phyloP scores from a whole-genome alignment of 2,329 filamentous ascomycete genomes.

The Huntiella abstrusa region DNA sequence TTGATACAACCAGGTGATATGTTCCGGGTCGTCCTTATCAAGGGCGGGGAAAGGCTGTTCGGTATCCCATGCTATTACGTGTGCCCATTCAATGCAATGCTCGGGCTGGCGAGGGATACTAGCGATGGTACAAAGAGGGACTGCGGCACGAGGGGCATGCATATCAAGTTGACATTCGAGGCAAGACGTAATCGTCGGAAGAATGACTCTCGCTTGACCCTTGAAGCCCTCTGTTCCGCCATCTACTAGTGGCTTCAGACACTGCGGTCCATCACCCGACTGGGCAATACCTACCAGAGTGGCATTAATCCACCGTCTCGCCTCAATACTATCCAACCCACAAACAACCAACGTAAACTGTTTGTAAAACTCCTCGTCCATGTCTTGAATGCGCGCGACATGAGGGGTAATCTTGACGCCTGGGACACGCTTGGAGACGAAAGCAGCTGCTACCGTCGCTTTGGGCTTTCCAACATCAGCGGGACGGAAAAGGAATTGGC shows the following conservation, averaged over 20 bases:
- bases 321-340: slow-evolving; percentile 91
- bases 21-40: slow-evolving; percentile 90
- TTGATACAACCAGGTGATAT: slow-evolving; percentile 91
- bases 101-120: slow-evolving; percentile 93
- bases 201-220: slow-evolving; percentile 79
- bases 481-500: slow-evolving; percentile 88
- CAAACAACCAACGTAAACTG: slow-evolving; percentile 90
- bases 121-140: slow-evolving; percentile 88
- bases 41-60: slow-evolving; percentile 66
- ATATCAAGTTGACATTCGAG: slow-evolving; percentile 98
- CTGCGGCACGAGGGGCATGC: slow-evolving; percentile 91
- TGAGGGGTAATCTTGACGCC: slow-evolving; percentile 87
- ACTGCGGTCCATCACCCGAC: slow-evolving; percentile 53
- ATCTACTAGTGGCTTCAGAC: slow-evolving; percentile 83
- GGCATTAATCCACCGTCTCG: slow-evolving; percentile 95
- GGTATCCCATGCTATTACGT: slow-evolving; percentile 91
- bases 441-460: slow-evolving; percentile 77
- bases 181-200: slow-evolving; percentile 84
- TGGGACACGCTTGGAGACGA: slow-evolving; percentile 76
- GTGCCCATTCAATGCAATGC: slow-evolving; percentile 97
- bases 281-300: slow-evolving; percentile 85
- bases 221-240: slow-evolving; percentile 98
- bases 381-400: slow-evolving; percentile 90
- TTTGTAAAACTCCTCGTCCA: slow-evolving; percentile 90
- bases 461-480: slow-evolving; percentile 85